Evolutionary conservation across 1,284 basidiomycete species (phyloP).

Genomic region (Fistulina hepatica): DNA sequence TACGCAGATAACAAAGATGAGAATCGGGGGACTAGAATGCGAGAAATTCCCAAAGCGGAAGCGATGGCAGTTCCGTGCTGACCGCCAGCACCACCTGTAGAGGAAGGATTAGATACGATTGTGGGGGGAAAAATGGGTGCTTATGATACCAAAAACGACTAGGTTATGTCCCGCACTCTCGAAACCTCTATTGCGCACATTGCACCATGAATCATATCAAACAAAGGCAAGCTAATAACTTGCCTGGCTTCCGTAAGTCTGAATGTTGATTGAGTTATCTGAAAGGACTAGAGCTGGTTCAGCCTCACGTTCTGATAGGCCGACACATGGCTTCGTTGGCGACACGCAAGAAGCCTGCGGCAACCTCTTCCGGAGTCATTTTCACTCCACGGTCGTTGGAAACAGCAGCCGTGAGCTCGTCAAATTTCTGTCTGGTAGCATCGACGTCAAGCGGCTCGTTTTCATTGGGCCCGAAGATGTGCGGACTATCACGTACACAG

Average conservation of each 20-base stretch:
- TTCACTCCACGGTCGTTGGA: conserved; percentile 45
- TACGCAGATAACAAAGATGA: no score
- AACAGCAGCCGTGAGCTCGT: conserved; percentile 56
- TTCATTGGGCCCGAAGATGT: conserved; percentile 82
- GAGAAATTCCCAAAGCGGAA: no score
- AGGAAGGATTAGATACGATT: conserved; percentile 67
- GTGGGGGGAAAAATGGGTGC: neutral
- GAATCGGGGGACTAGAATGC: no score
- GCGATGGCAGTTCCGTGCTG: conserved; percentile 89
- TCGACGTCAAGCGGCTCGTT: conserved; percentile 71
- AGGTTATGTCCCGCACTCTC: conserved; percentile 73
- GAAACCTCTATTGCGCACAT: conserved; percentile 85
- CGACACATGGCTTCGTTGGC: conserved; percentile 91
- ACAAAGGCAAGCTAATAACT: conserved; percentile 76
- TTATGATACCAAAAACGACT: conserved; percentile 53
- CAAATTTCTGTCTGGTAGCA: conserved; percentile 55
- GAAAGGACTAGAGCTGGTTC: no score
- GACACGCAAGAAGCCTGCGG: conserved; percentile 86
- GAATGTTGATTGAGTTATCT: no score
- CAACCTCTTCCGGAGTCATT: conserved; percentile 71
- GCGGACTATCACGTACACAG: conserved; percentile 75
- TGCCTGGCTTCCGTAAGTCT: conserved; percentile 86
- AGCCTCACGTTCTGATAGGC: no score
- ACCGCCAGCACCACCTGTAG: conserved; percentile 87
- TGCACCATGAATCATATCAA: no score